Evolutionary conservation across 805 yeast genomes (phyloP), one percentile per base, ranked within the genome.

Genomic region (Metschnikowia orientalis): DNA sequence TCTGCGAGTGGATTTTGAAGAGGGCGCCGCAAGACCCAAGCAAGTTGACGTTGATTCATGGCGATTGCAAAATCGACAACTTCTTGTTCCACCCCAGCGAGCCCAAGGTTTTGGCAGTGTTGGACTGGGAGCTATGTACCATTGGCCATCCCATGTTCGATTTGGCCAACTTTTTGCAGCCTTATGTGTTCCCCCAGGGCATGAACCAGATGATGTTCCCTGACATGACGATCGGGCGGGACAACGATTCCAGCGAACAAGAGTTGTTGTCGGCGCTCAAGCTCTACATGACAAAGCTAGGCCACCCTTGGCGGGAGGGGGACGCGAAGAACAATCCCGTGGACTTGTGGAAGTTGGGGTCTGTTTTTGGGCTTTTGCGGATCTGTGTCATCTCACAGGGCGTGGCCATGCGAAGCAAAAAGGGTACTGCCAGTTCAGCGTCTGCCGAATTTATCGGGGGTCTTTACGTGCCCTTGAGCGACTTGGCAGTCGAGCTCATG

Each of bases 111-210:
- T 55, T 70, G 30, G 81, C 81, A 0, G 72, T 77, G 2, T 57
- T 77, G 25, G 83, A 77, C 48, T 77, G 84, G 84, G 84, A 77
- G 48, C 55, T 77, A 23, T 75, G 81, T 41, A 77, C 83, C 0
- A 59, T 73, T 37, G 84, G 84, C 0, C 80, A 77, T 43, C 84
- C 84, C 1, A 51, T 77, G 27, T 77, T 79, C 38, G 84, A 77
- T 44, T 55, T 77, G 18, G 73, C 80, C 11, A 77, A 77, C 47
- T 59, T 76, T 18, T 55, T 77, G 16, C 79, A 73, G 47, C 77
- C 80, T 8, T 75, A 67, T 47, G 63, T 59, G 26, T 47, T 73
- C 36, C 72, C 80, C 1, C 45, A 50, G 6, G 30, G 49, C 21
- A 42, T 71, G 35, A 69, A 70, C 42, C 30, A 36, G 20, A 34